Percentiles rank a stretch among this genome's conserved stretches.
Conservation (phyloP, 2,329 filamentous ascomycete species). For the Colletotrichum tanaceti region DNA sequence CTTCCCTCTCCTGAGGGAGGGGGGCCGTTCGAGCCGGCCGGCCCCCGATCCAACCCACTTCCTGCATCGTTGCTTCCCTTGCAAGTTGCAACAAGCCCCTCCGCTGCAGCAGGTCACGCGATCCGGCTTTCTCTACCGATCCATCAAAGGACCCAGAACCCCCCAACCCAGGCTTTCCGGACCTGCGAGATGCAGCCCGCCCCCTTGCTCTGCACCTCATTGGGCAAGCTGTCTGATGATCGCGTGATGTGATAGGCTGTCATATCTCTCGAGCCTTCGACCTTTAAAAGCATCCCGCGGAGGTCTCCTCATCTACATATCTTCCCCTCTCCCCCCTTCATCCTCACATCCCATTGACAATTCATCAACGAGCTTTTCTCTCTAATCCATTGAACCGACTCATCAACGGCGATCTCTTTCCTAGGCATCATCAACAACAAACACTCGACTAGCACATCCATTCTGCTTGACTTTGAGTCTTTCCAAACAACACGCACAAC, state of each 20-base stretch:
- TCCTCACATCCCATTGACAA: constrained; percentile 34
- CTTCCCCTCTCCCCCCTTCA: constrained; percentile 17
- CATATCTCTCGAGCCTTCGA: constrained; percentile 29
- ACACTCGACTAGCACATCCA: neutral
- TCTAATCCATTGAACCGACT: neutral
- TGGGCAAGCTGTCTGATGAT: constrained; percentile 40
- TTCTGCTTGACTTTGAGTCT: neutral
- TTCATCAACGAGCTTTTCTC: constrained; percentile 11
- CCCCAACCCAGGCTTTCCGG: constrained; percentile 30
- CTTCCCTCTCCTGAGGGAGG: constrained; percentile 17
- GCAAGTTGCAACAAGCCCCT: constrained; percentile 34
- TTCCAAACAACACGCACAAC: constrained; percentile 2
- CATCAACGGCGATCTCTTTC: constrained; percentile 16
- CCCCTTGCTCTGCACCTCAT: constrained; percentile 27
- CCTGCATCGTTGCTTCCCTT: constrained; percentile 28
- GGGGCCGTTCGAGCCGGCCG: constrained; percentile 28
- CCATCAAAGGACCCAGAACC: constrained; percentile 17
- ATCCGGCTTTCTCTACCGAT: constrained; percentile 30
- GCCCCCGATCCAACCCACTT: constrained; percentile 3
- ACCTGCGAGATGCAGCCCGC: constrained; percentile 23
- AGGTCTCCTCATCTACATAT: constrained; percentile 36
- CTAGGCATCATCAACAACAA: constrained; percentile 12
- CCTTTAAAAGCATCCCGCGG: constrained; percentile 35
- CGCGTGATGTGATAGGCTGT: constrained; percentile 42
- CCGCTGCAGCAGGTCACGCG: constrained; percentile 44